Base-by-base conservation (phyloP, 257 asterid genomes). In the Penstemon newberryi region DNA sequence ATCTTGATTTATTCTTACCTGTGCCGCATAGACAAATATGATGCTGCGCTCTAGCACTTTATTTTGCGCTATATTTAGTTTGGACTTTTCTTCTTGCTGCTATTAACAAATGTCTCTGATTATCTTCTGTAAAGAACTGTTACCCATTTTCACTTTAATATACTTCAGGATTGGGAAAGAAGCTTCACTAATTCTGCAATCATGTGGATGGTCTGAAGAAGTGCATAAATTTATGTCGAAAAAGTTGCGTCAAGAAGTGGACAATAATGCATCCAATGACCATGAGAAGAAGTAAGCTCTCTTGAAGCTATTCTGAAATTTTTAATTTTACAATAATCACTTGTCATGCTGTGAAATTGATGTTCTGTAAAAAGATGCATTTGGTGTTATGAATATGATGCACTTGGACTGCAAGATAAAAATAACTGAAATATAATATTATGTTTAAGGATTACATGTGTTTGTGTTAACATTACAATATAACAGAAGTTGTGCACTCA, bases 201-300 rank as follows among this genome's bases (percentile, higher is more conserved):
- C 96, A 44, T 87, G 93, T 83, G 96, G 96, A 67, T 94, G 96
- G 96, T 75, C 80, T 25, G 84, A 86, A 11, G 91, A 94, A 79
- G 96, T 94, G 71, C 76, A 72, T 63, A 73, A 63, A 66, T 86
- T 82, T 75, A 91, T 94, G 99, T 77, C 71, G 76, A 91, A 92
- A 78, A 87, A 80, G 77, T 63, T 70, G 62, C 80, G 95, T 72
- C 83, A 66, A 70, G 83, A 73, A 75, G 80, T 73, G 38, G 81
- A 71, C 60, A 44, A 53, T 67, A 70, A 69, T 68, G 72, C 77
- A 41, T 69, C 76, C 47, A 72, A 74, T 66, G 78, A 59, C 73
- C 66, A 69, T 60, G 93, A 82, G 75, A 73, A 41, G 76, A 94
- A 89, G 96, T 91, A 86, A 73, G 96, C 76, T 66, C 44, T 78